These are phyloP conservation scores for Sclerotinia nivalis DNA, from an alignment of 2,329 filamentous ascomycete genomes.

Conservation along the genomic window DNA sequence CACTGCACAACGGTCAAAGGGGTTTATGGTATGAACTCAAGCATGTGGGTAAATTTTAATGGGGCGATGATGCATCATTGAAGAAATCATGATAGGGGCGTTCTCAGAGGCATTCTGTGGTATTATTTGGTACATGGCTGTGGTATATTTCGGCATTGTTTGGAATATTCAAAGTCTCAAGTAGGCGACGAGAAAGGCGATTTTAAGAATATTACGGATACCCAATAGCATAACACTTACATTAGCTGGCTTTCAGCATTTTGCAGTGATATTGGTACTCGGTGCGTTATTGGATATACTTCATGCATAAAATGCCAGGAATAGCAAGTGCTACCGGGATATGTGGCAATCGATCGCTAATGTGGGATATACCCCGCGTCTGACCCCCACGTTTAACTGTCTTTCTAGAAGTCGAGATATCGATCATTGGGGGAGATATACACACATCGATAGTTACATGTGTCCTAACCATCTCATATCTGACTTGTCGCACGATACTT, in stretches of 20 bases:
- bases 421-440: not conserved
- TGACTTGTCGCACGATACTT: too few relatives aligned
- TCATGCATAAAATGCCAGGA: not conserved
- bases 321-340: constrained; percentile 3
- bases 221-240: not conserved
- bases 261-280: not conserved
- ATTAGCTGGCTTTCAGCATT: not conserved
- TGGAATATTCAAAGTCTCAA: not conserved
- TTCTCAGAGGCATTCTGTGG: not conserved
- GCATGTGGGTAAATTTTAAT: not conserved
- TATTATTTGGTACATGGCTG: not conserved
- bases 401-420: not conserved
- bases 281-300: not conserved
- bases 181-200: not conserved
- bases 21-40: not conserved
- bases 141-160: not conserved
- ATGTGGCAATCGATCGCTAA: not conserved
- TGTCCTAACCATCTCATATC: not conserved
- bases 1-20: not conserved
- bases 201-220: constrained; percentile 1
- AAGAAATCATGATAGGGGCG: not conserved
- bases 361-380: not conserved
- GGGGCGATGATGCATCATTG: not conserved
- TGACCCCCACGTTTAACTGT: not conserved
- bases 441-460: not conserved